Base-by-base conservation (phyloP, 257 asterid genomes). In the Penstemon eatonii region DNA sequence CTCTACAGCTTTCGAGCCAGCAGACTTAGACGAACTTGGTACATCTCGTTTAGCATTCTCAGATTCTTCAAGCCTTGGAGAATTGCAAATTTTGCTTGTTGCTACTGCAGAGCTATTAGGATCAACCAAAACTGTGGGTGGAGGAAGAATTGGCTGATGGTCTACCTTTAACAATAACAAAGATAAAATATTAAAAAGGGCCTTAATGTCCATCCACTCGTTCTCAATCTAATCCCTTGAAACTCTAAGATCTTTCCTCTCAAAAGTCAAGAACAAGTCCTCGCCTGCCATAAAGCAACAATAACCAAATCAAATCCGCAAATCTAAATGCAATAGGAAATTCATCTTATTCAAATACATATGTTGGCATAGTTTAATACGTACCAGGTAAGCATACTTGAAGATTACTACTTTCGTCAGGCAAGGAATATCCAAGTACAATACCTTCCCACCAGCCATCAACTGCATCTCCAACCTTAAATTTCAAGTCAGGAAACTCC, bases 141-240 rank as follows among this genome's bases (percentile, higher is more conserved):
- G 77, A 5, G 66, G 58, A 43, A 62, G 56, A 60, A 45, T 57
- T 25, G 51, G 44, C 15, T 3, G 63, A 3, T 59, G 75, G 58
- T 72, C 70, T 6, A 63, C 19, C 11, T 41, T 58, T n/a, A 85
- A 67, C 2, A 76, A 63, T 12, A 89, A 15, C 11, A 75, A 61
- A 36, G 87, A 75, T 41, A 74, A 74, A 64, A 85, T 78, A 47
- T 87, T 84, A 4, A 69, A 75, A 65, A 76, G 84, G 5, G 71
- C 51, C 53, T 59, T 58, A 36, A 81, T 53, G 50, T 80, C 78
- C 9, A 73, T 69, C 95, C 96, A 90, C 73, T 73, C 66, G 55
- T 60, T 13, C 51, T 75, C 70, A 3, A 82, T 9, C 93, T 93
- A 87, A 40, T 90, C 96, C 69, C 78, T 84, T 3, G 96, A 90